Evolutionary conservation across 345 rosid species (phyloP), one percentile per base, ranked within the genome.

Genomic region (Sisymbrium irio): DNA sequence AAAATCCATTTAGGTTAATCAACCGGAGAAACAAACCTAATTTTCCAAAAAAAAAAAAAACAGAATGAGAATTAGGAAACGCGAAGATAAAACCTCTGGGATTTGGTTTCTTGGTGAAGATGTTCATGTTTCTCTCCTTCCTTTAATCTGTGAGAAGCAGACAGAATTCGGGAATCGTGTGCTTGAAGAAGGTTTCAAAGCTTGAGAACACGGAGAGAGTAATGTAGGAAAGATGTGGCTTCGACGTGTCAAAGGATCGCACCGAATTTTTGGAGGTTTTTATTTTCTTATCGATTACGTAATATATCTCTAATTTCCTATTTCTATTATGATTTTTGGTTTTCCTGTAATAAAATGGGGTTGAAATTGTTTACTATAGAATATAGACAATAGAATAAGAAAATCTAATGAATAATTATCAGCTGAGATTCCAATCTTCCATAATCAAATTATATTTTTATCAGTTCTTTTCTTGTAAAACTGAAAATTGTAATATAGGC

Each of bases 41-140:
- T 32, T 41, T 5, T 1, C 0, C 1, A 7, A n/a, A n/a, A 50
- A 39, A 28, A 35, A 28, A 20, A 40, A 15, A 62, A 62, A 18
- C 20, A 25, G 54, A 9, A 13, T 6, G 25, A 9, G 17, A 8
- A 2, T 32, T 7, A 45, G 22, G 27, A 27, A 10, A 19, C 1
- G 4, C 27, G 42, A 54, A 13, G 30, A 72, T 41, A 69, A 35
- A 49, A 92, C 98, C 98, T 88, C 78, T 88, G 12, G 97, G 86
- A 71, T 82, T 84, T 39, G 98, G 84, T 70, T 90, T 92, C 69
- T 78, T 86, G 64, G 68, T 74, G 86, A 93, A 90, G 78, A 93
- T 60, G 73, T 84, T 90, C 97, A 82, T 82, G 33, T 65, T 72
- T 66, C 0, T 6, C 12, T 53, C 59, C 22, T 54, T 54, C 6